These are phyloP conservation scores for Porphyrellus cyaneotinctus DNA, from an alignment of 768 basidiomycete genomes.

Conservation along the genomic window DNA sequence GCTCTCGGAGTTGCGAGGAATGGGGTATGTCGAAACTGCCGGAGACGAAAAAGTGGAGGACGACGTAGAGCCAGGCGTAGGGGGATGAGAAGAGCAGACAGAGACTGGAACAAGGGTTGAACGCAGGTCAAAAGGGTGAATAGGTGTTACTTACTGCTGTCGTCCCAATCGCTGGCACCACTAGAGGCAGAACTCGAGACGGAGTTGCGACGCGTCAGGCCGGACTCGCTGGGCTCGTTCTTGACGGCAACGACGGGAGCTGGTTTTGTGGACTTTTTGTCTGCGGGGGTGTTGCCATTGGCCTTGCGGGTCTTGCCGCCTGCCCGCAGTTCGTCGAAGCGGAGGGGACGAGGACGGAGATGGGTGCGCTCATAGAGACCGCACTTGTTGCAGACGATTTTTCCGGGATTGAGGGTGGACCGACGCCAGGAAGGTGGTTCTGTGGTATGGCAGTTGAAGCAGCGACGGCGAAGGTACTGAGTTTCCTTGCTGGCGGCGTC, in stretches of 20 bases:
- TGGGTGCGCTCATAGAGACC: conserved; percentile 90
- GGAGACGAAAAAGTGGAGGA: conserved; percentile 70
- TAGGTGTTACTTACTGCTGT: conserved; percentile 52
- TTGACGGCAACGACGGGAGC: conserved; percentile 47
- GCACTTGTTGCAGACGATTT: conserved; percentile 94
- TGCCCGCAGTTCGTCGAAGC: conserved; percentile 83
- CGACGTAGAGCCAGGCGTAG: conserved; percentile 45
- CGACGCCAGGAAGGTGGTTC: conserved; percentile 88
- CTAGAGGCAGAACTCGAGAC: conserved; percentile 55
- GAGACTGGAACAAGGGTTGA: conserved; percentile 18
- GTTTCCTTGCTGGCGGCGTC: conserved; percentile 90
- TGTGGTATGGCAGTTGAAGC: conserved; percentile 90
- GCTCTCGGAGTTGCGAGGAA: conserved; percentile 53
- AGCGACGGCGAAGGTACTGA: conserved; percentile 81
- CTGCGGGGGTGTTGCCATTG: conserved; percentile 15
- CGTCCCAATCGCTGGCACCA: conserved; percentile 74
- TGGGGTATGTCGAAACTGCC: conserved; percentile 52
- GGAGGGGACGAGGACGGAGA: conserved; percentile 72
- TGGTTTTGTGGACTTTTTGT: conserved; percentile 33
- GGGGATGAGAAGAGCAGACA: conserved; percentile 32
- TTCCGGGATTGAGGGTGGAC: conserved; percentile 83
- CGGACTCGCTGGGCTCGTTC: conserved; percentile 57
- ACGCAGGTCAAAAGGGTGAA: background rate
- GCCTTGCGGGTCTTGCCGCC: conserved; percentile 78
- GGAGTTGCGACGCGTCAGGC: conserved; percentile 54